phyloP scores from a whole-genome alignment of 371 early-diverging fungal species.

The Haplosporangium sp. region DNA sequence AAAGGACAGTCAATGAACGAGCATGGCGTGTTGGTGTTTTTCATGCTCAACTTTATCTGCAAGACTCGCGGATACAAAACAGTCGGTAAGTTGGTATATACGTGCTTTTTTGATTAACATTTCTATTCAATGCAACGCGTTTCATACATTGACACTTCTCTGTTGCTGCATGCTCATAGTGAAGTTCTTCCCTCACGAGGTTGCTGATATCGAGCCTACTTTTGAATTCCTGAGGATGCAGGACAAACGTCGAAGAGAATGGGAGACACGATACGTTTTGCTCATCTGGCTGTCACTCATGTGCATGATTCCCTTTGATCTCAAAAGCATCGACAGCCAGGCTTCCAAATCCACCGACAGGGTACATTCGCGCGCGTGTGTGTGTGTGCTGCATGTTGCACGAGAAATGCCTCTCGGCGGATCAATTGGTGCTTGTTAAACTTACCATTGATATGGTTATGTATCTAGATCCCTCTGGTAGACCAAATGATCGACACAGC shows the following conservation, averaged over 20 bases:
- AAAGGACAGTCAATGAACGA: slow-evolving; percentile 46
- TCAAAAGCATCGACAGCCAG: slow-evolving; percentile 83
- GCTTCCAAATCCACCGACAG: slow-evolving; percentile 30
- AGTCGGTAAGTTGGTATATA: slow-evolving; percentile 60
- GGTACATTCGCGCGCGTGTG: slow-evolving; percentile 17
- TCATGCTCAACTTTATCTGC: slow-evolving; percentile 73
- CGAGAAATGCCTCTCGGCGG: too few species aligned
- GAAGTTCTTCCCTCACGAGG: slow-evolving; percentile 92
- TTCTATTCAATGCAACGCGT: neutral
- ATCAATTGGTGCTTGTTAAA: neutral
- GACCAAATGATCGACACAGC: slow-evolving; percentile 63
- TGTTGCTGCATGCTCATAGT: slow-evolving; percentile 56
- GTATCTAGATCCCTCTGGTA: slow-evolving; percentile 60
- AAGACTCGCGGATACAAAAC: slow-evolving; percentile 94
- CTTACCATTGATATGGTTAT: neutral
- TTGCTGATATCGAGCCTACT: slow-evolving; percentile 87
- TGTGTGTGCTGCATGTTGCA: too few species aligned
- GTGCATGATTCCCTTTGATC: slow-evolving; percentile 94
- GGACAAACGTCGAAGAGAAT: slow-evolving; percentile 52
- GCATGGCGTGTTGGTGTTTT: slow-evolving; percentile 57
- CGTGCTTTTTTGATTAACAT: neutral
- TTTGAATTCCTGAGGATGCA: slow-evolving; percentile 66
- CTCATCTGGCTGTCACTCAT: slow-evolving; percentile 91
- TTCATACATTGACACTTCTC: neutral
- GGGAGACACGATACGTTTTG: slow-evolving; percentile 84